Evolutionary conservation across 1,139 yeast species (phyloP).

Genomic region (Maudiozyma humilis): DNA sequence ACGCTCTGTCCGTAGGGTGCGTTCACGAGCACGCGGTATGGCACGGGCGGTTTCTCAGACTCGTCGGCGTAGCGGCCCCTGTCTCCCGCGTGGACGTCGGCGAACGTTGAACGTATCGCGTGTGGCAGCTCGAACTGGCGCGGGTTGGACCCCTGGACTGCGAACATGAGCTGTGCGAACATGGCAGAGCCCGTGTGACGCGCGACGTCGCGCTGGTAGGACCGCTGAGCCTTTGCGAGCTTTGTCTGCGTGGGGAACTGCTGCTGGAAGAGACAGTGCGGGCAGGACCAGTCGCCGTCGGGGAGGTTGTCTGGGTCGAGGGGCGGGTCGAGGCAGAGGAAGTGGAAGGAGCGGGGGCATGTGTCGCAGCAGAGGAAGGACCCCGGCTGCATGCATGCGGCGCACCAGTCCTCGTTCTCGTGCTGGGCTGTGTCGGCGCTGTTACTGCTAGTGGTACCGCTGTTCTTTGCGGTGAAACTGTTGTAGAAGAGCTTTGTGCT

Average conservation of each 20-base stretch:
- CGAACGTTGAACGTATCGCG: conserved; percentile 61
- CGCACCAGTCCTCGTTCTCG: conserved; percentile 80
- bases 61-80: conserved; percentile 61
- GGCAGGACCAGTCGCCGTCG: conserved; percentile 86
- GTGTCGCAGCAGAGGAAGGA: conserved; percentile 86
- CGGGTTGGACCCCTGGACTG: conserved; percentile 56
- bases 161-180: conserved; percentile 58
- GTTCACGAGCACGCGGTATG: conserved; percentile 34
- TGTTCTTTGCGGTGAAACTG: conserved; percentile 12
- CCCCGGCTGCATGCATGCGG: conserved; percentile 83
- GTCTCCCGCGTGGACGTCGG: conserved; percentile 59
- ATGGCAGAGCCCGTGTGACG: conserved; percentile 30
- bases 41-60: conserved; percentile 43
- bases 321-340: conserved; percentile 88
- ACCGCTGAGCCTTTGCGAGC: conserved; percentile 19
- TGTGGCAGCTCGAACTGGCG: conserved; percentile 65
- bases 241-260: conserved; percentile 23
- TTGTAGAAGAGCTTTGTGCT: conserved; percentile 25
- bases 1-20: conserved; percentile 39
- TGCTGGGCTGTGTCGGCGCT: not conserved
- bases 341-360: conserved; percentile 88
- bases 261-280: conserved; percentile 48
- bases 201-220: conserved; percentile 14
- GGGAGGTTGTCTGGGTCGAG: conserved; percentile 66
- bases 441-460: not conserved